Evolutionary conservation across 805 yeast species (phyloP), one percentile per base, ranked within the genome.

Genomic region (Candida ipomoeae): DNA sequence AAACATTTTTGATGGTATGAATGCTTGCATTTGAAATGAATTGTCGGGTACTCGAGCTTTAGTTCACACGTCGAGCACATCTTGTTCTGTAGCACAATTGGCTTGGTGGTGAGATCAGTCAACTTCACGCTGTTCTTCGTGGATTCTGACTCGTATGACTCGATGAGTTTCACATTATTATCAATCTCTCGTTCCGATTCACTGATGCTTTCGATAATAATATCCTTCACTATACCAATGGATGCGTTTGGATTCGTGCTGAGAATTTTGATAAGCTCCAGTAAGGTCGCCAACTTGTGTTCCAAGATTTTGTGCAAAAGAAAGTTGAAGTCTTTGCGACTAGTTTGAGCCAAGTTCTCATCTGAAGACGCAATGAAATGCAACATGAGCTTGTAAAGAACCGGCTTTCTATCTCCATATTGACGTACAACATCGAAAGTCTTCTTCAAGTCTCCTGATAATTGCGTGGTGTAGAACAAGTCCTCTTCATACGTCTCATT

Each of bases 1-100:
- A 89, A 67, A 62, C 99, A 94, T 40, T 85, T 73, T 57, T 85
- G 87, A 62, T 94, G 98, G 62, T 81, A 90, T 2, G 94, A 82
- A 61, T 94, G 99, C 31, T 78, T 77, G 69, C 99, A 94, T 55
- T 82, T 80, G 71, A 92, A 94, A 59, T 88, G 95, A 0, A 87
- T 80, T 2, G 85, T 78, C 0, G 98, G 97, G 39, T 84, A 74
- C 51, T 88, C 95, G 18, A 92, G 68, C 11, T 79, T 75, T 40
- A 77, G 70, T 8, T 78, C 72, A 62, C 97, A 91, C 15, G 81
- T 74, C 13, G 81, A 70, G 61, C 97, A 91, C 35, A 73, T 73
- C 26, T 82, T 75, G 54, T 81, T 79, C 58, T 84, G 89, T 3
- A 85, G 68, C 4, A 84, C 77, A 56, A 67, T 76, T 7, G 78